Conservation (phyloP, 208 protist species). For the Histomonas meleagridis region DNA sequence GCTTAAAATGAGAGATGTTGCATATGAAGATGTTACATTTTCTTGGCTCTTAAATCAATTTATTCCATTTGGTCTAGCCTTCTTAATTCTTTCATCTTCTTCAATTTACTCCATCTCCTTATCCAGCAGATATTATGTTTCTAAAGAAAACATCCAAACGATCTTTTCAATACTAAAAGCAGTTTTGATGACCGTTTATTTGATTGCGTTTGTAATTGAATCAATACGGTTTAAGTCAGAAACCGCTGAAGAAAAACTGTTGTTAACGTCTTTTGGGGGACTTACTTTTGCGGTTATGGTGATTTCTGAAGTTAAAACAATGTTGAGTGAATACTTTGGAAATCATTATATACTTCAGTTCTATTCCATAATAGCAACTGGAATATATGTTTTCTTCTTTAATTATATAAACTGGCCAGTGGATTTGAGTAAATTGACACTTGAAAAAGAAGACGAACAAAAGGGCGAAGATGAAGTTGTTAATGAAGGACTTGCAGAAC, state of each 20-base stretch:
- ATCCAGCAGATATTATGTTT: not conserved
- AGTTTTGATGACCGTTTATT: not conserved
- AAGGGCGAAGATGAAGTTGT: too few relatives aligned
- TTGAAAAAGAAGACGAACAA: too few relatives aligned
- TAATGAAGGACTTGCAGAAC: too few relatives aligned
- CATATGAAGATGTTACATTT: not conserved
- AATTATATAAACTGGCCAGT: constrained; percentile 12
- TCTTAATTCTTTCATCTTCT: not conserved
- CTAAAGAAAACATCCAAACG: not conserved
- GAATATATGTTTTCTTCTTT: not conserved
- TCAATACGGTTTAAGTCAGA: not conserved
- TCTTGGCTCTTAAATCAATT: not conserved
- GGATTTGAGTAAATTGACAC: too few relatives aligned
- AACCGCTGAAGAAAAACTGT: not conserved
- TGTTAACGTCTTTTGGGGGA: not conserved
- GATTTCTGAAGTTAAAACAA: not conserved
- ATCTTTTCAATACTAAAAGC: not conserved
- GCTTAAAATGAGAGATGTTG: not conserved
- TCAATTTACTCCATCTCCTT: not conserved
- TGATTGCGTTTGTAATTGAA: not conserved
- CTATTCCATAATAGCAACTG: not conserved
- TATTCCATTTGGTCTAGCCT: not conserved
- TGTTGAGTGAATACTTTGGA: not conserved
- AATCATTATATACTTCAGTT: not conserved
- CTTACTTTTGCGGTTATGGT: not conserved